Evolutionary conservation across 495 filamentous ascomycete genomes (phyloP).

Genomic region (Paragyromitra xinjiangensis): DNA sequence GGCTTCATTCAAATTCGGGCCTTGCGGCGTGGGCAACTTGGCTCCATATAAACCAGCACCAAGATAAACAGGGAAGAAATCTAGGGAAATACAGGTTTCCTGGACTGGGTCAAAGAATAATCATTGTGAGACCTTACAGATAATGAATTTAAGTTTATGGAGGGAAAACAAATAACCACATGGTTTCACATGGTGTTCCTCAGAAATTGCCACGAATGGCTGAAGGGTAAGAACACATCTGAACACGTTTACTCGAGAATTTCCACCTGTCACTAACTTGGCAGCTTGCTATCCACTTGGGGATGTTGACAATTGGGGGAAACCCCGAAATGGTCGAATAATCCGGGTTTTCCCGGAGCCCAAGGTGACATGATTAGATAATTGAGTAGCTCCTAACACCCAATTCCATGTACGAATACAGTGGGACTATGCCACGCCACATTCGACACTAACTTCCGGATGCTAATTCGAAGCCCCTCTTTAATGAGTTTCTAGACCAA

Average conservation of each 20-base stretch:
- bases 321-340: not conserved
- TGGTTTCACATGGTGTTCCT: not conserved
- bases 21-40: not conserved
- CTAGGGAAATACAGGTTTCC: not conserved
- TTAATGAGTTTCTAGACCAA: not conserved
- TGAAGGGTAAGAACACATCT: not conserved
- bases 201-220: not conserved
- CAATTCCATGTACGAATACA: too few species aligned
- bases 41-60: not conserved
- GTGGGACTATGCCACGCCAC: not conserved
- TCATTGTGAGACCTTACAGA: not conserved
- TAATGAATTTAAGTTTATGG: not conserved
- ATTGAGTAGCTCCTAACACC: not conserved
- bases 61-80: not conserved
- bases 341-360: not conserved
- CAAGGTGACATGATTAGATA: not conserved
- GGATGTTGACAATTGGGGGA: not conserved
- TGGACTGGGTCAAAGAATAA: not conserved
- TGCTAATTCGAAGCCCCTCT: not conserved
- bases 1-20: not conserved
- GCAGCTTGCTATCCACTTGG: not conserved
- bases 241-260: not conserved
- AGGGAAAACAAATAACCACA: not conserved
- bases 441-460: not conserved
- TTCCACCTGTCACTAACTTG: not conserved